A percentile compares a stretch with the other conserved stretches of the same genome.
Evolutionary conservation across 495 filamentous ascomycete species (phyloP).

Genomic region (Sphaerosporella brunnea): DNA sequence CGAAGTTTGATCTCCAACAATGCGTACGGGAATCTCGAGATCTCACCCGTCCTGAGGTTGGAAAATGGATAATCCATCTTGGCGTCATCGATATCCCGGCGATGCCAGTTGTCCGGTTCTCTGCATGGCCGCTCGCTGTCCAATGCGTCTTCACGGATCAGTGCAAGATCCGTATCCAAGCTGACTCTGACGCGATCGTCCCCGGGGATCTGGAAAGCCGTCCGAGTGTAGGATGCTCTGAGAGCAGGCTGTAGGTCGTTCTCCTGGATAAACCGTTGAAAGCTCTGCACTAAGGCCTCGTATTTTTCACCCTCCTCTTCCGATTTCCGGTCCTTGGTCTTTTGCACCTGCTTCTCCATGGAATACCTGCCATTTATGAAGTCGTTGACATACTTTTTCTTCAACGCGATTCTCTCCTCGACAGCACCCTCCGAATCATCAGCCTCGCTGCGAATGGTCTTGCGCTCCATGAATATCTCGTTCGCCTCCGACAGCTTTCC

Average conservation of each 20-base stretch:
- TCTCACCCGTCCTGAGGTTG: constrained; percentile 71
- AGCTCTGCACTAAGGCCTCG: constrained; percentile 50
- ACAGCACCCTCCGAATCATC: constrained; percentile 30
- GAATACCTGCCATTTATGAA: constrained; percentile 77
- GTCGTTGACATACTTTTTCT: constrained; percentile 80
- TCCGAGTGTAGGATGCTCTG: constrained; percentile 82
- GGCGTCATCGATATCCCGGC: constrained; percentile 65
- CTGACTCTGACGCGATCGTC: constrained; percentile 81
- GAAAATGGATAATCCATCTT: constrained; percentile 75
- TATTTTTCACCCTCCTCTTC: constrained; percentile 48
- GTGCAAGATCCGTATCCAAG: constrained; percentile 77
- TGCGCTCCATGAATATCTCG: constrained; percentile 73
- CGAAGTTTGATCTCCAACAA: constrained; percentile 77
- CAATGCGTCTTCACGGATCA: constrained; percentile 82
- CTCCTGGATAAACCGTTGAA: constrained; percentile 64
- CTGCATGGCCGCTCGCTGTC: constrained; percentile 73
- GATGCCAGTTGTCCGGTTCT: constrained; percentile 77
- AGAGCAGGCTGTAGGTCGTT: constrained; percentile 67
- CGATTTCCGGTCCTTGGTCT: constrained; percentile 51
- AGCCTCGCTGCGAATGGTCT: constrained; percentile 56
- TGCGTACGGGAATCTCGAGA: constrained; percentile 78
- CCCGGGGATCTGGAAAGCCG: constrained; percentile 89
- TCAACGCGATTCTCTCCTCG: constrained; percentile 65
- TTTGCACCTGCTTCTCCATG: constrained; percentile 75
- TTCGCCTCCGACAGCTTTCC: constrained; percentile 62